These are phyloP conservation scores for Ophiognomonia clavigignenti-juglandacearum DNA, from an alignment of 2,329 filamentous ascomycete genomes.

Conservation along the genomic window DNA sequence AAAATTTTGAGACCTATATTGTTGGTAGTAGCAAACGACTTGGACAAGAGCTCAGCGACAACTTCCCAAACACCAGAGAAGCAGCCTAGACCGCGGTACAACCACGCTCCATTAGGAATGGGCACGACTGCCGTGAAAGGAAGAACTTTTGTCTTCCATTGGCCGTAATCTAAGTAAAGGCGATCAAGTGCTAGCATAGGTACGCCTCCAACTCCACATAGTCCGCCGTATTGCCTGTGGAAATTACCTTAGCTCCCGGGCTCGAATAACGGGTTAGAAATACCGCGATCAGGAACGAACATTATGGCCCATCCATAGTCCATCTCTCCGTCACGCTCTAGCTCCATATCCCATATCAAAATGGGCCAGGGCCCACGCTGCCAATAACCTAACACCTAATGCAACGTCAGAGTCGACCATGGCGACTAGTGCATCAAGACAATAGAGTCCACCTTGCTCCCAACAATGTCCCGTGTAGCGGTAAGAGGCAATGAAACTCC, in stretches of 20 bases:
- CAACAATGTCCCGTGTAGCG: neutral
- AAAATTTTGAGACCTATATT: neutral
- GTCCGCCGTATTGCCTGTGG: constrained; percentile 8
- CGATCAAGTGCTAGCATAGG: neutral
- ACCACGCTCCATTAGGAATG: neutral
- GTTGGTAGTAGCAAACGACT: neutral
- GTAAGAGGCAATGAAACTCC: neutral
- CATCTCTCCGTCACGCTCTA: neutral
- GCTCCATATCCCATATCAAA: neutral
- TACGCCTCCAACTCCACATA: constrained; percentile 16
- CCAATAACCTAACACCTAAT: neutral
- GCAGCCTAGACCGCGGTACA: neutral
- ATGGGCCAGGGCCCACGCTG: neutral
- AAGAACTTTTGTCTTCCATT: constrained; percentile 17
- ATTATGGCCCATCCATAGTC: constrained; percentile 1
- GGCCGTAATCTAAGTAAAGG: constrained; percentile 10
- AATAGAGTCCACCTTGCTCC: neutral
- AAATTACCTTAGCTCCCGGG: constrained; percentile 9
- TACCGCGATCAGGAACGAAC: neutral
- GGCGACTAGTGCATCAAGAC: neutral
- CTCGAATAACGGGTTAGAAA: constrained; percentile 6
- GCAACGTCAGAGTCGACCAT: neutral
- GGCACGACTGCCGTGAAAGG: neutral
- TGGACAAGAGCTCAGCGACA: neutral
- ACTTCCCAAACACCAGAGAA: neutral